phyloP scores from a whole-genome alignment of 2,329 filamentous ascomycete genomes.

The Fonsecaea nubica region DNA sequence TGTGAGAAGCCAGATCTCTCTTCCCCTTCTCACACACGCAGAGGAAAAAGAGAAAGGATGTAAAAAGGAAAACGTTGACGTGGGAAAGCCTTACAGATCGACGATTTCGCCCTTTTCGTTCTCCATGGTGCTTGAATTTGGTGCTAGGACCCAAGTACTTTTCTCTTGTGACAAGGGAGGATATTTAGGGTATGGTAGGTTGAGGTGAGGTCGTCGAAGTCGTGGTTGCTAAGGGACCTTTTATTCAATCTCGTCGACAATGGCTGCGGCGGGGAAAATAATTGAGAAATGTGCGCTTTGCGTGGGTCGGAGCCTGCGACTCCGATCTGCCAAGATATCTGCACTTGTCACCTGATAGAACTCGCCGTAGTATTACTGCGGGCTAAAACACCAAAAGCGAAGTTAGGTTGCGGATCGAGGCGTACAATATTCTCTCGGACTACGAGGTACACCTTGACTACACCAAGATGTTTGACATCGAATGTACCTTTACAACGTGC shows the following conservation, averaged over 20 bases:
- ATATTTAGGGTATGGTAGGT: background rate
- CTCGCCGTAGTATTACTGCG: background rate
- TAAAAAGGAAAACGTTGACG: background rate
- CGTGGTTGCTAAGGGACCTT: background rate
- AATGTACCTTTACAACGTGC: background rate
- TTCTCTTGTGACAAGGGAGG: background rate
- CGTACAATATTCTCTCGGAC: too few species aligned
- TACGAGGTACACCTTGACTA: background rate
- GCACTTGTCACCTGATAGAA: background rate
- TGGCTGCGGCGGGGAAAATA: slow-evolving; percentile 1
- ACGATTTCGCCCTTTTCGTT: slow-evolving; percentile 99
- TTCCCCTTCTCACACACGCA: too few species aligned
- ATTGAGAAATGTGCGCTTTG: slow-evolving; percentile 1
- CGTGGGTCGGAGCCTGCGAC: background rate
- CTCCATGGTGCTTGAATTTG: slow-evolving; percentile 75
- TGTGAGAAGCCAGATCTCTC: too few species aligned
- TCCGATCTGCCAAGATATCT: slow-evolving; percentile 2
- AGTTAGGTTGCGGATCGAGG: background rate
- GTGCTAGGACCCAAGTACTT: background rate
- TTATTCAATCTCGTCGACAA: slow-evolving; percentile 1
- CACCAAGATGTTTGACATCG: too few species aligned
- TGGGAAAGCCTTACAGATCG: slow-evolving; percentile 74
- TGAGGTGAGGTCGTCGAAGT: background rate
- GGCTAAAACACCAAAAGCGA: background rate
- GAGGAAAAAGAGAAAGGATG: slow-evolving; percentile 3